Conservation (phyloP, 352 stramenopile species). For the Phytophthora sp. region DNA sequence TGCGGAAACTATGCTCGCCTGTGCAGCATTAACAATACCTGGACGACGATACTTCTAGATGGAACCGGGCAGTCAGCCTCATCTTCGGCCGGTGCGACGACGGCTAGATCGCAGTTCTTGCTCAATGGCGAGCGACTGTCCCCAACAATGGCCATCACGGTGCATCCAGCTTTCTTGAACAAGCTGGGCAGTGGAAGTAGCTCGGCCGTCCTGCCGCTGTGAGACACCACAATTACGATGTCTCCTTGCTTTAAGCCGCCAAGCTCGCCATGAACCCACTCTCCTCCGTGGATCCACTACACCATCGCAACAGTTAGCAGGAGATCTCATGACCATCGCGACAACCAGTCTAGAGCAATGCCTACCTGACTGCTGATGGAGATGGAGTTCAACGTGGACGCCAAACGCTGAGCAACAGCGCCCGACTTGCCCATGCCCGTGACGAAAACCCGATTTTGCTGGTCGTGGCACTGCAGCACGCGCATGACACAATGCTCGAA, state of each 20-base stretch:
- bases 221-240: conserved; percentile 74
- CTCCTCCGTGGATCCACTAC: conserved; percentile 78
- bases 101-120: conserved; percentile 39
- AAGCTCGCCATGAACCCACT: conserved; percentile 84
- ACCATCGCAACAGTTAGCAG: background rate
- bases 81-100: conserved; percentile 59
- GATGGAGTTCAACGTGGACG: conserved; percentile 74
- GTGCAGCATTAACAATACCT: conserved; percentile 39
- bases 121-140: conserved; percentile 42
- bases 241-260: conserved; percentile 67
- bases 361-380: conserved; percentile 72
- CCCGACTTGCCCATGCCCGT: conserved; percentile 86
- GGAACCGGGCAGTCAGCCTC: conserved; percentile 60
- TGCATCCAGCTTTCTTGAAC: conserved; percentile 45
- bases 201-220: conserved; percentile 75
- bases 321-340: background rate
- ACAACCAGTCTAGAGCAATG: background rate
- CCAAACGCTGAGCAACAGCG: conserved; percentile 72
- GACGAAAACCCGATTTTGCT: conserved; percentile 59
- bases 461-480: conserved; percentile 52
- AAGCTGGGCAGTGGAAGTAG: conserved; percentile 55
- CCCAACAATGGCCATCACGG: conserved; percentile 61
- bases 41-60: conserved; percentile 78
- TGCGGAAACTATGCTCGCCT: background rate
- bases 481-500: conserved; percentile 41